Percentiles rank a stretch among this genome's conserved stretches.
Evolutionary conservation across 371 early-diverging fungal genomes (phyloP).

Genomic region (Mortierella sp.): DNA sequence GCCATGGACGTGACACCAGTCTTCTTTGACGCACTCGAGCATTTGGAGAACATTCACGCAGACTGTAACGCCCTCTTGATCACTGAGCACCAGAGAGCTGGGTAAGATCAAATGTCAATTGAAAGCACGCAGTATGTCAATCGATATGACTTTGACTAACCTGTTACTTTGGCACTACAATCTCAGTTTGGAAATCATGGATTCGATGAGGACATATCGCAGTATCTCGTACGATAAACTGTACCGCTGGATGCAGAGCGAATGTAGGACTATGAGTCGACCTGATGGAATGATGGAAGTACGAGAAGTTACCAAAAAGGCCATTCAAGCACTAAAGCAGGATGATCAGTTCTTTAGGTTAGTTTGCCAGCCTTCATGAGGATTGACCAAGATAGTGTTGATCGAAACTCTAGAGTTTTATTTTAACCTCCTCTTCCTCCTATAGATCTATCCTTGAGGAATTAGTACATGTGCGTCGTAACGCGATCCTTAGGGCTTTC

Average conservation of each 20-base stretch:
- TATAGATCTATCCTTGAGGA: conserved; percentile 78
- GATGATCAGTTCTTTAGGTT: conserved; percentile 85
- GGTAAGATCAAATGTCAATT: conserved; percentile 59
- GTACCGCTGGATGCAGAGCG: conserved; percentile 83
- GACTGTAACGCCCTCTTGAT: conserved; percentile 85
- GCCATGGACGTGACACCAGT: conserved; percentile 64
- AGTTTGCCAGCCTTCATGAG: conserved; percentile 12
- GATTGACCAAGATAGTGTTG: not conserved
- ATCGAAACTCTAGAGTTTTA: not conserved
- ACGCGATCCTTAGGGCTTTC: conserved; percentile 80
- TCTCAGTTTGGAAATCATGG: conserved; percentile 82
- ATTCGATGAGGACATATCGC: conserved; percentile 76
- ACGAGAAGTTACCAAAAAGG: conserved; percentile 73
- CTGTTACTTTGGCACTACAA: not conserved
- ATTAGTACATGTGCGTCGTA: conserved; percentile 77
- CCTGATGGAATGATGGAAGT: conserved; percentile 79
- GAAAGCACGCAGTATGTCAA: not conserved
- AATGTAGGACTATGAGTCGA: conserved; percentile 77
- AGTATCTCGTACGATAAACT: conserved; percentile 83
- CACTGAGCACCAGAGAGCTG: conserved; percentile 82
- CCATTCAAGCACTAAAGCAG: conserved; percentile 77
- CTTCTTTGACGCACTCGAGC: conserved; percentile 82
- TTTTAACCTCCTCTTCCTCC: not conserved
- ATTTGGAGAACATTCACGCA: conserved; percentile 77
- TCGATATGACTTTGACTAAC: not conserved